Evolutionary conservation across 192 early-diverging fungal species (phyloP).

Genomic region (Phycomyces blakesleeanus): DNA sequence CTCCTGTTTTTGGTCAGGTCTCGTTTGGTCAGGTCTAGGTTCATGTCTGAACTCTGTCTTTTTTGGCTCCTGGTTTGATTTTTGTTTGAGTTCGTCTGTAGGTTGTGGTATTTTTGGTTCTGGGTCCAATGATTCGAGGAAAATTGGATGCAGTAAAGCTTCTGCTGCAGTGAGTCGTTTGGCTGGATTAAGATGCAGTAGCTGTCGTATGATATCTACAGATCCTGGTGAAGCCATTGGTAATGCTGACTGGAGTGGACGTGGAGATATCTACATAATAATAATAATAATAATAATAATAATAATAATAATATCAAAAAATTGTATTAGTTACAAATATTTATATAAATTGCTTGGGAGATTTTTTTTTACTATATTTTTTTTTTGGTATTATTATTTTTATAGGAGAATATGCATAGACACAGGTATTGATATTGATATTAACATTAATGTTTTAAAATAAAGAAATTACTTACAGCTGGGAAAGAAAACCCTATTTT

Average conservation of each 20-base stretch:
- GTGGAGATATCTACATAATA: neutral
- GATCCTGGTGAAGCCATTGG: slow-evolving; percentile 13
- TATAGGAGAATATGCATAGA: too few species aligned
- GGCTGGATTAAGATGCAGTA: slow-evolving; percentile 78
- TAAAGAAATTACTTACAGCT: slow-evolving; percentile 26
- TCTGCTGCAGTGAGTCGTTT: slow-evolving; percentile 70
- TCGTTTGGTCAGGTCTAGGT: neutral
- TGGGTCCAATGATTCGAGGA: slow-evolving; percentile 35
- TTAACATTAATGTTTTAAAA: too few species aligned
- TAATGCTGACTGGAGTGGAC: neutral
- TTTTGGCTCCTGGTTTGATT: slow-evolving; percentile 10
- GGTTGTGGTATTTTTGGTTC: slow-evolving; percentile 19
- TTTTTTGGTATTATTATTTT: too few species aligned
- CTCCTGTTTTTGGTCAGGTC: slow-evolving; percentile 3
- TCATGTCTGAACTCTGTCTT: neutral
- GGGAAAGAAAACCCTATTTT: slow-evolving; percentile 69
- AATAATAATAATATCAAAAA: neutral
- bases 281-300: neutral
- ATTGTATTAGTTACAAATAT: too few species aligned
- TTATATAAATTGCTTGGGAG: too few species aligned
- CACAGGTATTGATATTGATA: too few species aligned
- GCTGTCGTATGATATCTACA: slow-evolving; percentile 61
- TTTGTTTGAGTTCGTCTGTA: slow-evolving; percentile 12
- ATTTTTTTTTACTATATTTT: too few species aligned
- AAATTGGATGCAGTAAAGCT: slow-evolving; percentile 63